Base-by-base conservation (phyloP, 1,284 basidiomycete genomes). In the Hemileia vastatrix region DNA sequence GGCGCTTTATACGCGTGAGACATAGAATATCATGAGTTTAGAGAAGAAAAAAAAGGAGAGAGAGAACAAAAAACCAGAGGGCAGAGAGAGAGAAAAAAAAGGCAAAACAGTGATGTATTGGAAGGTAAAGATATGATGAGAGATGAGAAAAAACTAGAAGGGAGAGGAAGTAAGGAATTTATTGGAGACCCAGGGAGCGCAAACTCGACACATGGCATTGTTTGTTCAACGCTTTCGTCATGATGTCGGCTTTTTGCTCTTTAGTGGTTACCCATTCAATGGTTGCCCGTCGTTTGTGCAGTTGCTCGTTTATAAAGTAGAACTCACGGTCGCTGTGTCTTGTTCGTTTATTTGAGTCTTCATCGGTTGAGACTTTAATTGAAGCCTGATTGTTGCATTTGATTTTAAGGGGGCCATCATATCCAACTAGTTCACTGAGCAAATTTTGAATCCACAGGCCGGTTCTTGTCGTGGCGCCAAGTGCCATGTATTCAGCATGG, bases 401-500 rank as follows among this genome's bases (percentile, higher is more conserved):
- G 15, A 44, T 44, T 13, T 44, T 44, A 44, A 44, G 15, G 8
- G 19, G 4, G 43, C 19, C 19, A 3, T 18, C 8, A 15, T 24
- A 11, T 1, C 43, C 43, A 27, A 21, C n/a, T 2, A 56, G 1
- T 15, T 56, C 54, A 2, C 4, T 6, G 6, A 45, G 8, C 4
- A 56, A n/a, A 27, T 56, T 23, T 21, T 43, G 9, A 4, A 56
- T 19, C 19, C 54, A 56, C 3, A 44, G 36, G 2, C 4, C 18
- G 6, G 36, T 21, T 2, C 36, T 15, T 9, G n/a, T 15, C 15
- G 18, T 21, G 21, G 43, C 15, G 9, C 54, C 54, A 21, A 57
- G n/a, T 8, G 47, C 56, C 56, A 58, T 58, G 48, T 58, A 58
- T 31, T 51, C 48, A 9, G 48, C 47, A 36, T 58, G 49, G 1